Conservation (phyloP, 768 basidiomycete species). For the Russula sp. region DNA sequence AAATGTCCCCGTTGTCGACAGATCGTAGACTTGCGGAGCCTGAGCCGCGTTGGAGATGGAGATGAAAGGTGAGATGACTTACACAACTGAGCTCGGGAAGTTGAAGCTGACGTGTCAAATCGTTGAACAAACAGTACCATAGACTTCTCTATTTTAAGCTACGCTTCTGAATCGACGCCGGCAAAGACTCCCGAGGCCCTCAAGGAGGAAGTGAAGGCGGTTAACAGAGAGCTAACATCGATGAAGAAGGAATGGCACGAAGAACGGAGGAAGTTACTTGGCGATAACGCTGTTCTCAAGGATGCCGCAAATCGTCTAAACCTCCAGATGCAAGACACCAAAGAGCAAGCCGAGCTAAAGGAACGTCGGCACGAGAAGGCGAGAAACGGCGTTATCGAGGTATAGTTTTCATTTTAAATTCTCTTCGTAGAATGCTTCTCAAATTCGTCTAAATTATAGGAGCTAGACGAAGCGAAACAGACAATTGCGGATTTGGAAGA, state of each 20-base stretch:
- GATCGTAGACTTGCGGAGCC: slow-evolving; percentile 52
- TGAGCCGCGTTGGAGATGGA: slow-evolving; percentile 42
- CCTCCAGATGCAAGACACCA: slow-evolving; percentile 53
- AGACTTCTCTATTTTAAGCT: slow-evolving; percentile 47
- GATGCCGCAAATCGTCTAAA: slow-evolving; percentile 67
- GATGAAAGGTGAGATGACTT: slow-evolving; percentile 58
- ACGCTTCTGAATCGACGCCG: slow-evolving; percentile 59
- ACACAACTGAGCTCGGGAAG: background rate
- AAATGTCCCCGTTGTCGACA: slow-evolving; percentile 68
- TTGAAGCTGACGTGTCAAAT: background rate
- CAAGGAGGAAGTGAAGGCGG: slow-evolving; percentile 53
- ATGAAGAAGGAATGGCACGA: slow-evolving; percentile 69
- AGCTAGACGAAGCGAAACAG: slow-evolving; percentile 63
- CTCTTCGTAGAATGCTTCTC: slow-evolving; percentile 4
- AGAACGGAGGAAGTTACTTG: slow-evolving; percentile 60
- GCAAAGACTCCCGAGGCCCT: slow-evolving; percentile 66
- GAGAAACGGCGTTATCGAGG: slow-evolving; percentile 54
- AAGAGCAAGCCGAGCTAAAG: slow-evolving; percentile 56
- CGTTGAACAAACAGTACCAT: slow-evolving; percentile 45
- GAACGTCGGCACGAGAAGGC: slow-evolving; percentile 50
- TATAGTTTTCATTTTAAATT: slow-evolving; percentile 39
- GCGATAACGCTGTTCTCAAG: slow-evolving; percentile 70
- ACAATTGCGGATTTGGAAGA: slow-evolving; percentile 67
- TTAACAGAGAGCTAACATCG: slow-evolving; percentile 59
- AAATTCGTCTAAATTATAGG: slow-evolving; percentile 44